phyloP scores from a whole-genome alignment of 805 yeast genomes.

The Lipomyces yamadae region DNA sequence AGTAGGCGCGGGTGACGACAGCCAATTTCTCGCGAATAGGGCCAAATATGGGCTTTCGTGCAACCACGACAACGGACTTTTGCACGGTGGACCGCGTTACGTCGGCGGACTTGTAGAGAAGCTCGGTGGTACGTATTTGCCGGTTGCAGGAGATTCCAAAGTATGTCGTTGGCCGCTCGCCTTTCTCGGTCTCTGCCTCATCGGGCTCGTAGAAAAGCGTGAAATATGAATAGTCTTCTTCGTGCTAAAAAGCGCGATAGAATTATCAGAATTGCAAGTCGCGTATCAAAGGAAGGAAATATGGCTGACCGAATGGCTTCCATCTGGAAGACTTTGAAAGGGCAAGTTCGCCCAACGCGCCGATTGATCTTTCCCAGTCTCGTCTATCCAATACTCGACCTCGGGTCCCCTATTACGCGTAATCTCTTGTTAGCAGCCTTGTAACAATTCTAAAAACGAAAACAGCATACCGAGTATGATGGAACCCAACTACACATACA shows the following conservation, averaged over 20 bases:
- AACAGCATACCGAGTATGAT: conserved; percentile 56
- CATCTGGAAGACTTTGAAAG: conserved; percentile 95
- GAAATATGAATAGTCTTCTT: conserved; percentile 91
- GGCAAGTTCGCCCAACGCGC: conserved; percentile 83
- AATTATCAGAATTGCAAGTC: not conserved
- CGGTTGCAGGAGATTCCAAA: conserved; percentile 95
- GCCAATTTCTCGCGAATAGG: conserved; percentile 89
- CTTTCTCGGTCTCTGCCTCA: conserved; percentile 12
- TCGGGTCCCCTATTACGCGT: conserved; percentile 76
- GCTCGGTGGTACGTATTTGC: conserved; percentile 69
- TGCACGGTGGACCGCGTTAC: conserved; percentile 87
- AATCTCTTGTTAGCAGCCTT: conserved; percentile 15
- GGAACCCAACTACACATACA: conserved; percentile 88
- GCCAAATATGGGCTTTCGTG: conserved; percentile 79
- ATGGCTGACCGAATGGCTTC: conserved; percentile 68
- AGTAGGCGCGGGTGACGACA: conserved; percentile 84
- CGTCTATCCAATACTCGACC: conserved; percentile 83
- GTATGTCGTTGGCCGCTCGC: conserved; percentile 58
- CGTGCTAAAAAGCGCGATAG: conserved; percentile 51
- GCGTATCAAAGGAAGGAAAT: not conserved
- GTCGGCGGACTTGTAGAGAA: conserved; percentile 62
- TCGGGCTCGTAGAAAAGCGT: conserved; percentile 69
- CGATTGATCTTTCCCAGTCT: conserved; percentile 48
- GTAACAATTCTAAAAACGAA: not conserved
- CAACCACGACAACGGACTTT: conserved; percentile 85